phyloP scores from a whole-genome alignment of 106 monocot genomes.

The Triglochin maritima region DNA sequence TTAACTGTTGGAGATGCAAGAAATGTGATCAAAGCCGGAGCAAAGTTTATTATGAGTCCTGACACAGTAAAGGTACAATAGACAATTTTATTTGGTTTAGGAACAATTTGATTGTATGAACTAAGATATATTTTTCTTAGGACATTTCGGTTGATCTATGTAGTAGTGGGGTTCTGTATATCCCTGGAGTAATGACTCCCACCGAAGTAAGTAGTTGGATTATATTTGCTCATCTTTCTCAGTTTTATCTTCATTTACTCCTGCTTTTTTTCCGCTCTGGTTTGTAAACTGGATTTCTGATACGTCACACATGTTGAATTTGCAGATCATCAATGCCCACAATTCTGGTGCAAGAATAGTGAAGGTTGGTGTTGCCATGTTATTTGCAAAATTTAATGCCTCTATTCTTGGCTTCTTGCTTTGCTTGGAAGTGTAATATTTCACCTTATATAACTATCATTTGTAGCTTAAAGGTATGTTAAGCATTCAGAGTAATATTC shows the following conservation, averaged over 20 bases:
- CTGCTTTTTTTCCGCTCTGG: background rate
- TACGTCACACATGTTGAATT: background rate
- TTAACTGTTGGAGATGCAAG: conserved; percentile 63
- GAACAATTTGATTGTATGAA: too few species aligned
- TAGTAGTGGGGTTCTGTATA: conserved; percentile 57
- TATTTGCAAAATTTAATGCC: background rate
- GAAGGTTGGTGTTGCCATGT: conserved; percentile 36
- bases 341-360: conserved; percentile 60
- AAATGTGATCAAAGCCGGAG: conserved; percentile 56
- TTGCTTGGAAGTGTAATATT: background rate
- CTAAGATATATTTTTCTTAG: conserved; percentile 20
- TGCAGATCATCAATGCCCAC: conserved; percentile 57
- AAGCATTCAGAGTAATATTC: too few species aligned
- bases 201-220: conserved; percentile 52
- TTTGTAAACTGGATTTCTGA: background rate
- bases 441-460: too few species aligned
- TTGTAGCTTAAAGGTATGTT: too few species aligned
- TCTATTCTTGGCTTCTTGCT: background rate
- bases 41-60: conserved; percentile 91
- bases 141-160: conserved; percentile 44
- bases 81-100: too few species aligned
- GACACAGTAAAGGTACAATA: conserved; percentile 42
- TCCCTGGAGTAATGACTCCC: conserved; percentile 90
- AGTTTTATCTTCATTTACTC: conserved; percentile 1
- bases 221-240: background rate